phyloP scores from a whole-genome alignment of 2,329 filamentous ascomycete species.

The Domatiomyces catenatus region DNA sequence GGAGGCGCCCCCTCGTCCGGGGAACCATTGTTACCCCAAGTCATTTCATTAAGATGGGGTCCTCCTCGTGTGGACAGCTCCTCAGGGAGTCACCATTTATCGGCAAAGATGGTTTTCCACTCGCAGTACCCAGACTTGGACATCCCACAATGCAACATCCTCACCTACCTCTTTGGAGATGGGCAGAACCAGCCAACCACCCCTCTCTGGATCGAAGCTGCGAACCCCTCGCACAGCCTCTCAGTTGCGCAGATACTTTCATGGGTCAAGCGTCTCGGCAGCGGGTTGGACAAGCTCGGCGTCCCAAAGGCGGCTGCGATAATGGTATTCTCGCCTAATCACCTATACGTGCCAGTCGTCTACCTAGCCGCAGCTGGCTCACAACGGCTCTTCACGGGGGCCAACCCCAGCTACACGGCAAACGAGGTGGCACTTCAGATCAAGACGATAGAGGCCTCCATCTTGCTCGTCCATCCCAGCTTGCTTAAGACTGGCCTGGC shows the following conservation, averaged over 20 bases:
- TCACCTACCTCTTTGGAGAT: constrained; percentile 31
- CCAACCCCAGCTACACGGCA: constrained; percentile 38
- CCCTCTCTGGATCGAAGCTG: constrained; percentile 42
- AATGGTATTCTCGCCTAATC: constrained; percentile 54
- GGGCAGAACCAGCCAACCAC: constrained; percentile 18
- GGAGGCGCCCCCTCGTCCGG: too few relatives aligned
- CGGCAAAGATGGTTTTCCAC: constrained; percentile 10
- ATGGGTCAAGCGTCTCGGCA: constrained; percentile 53
- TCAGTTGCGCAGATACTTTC: constrained; percentile 45
- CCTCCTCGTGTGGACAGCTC: too few relatives aligned
- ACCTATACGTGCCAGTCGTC: constrained; percentile 46
- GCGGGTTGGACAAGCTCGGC: constrained; percentile 46
- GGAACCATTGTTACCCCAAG: too few relatives aligned
- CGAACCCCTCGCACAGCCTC: constrained; percentile 45
- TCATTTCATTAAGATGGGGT: too few relatives aligned
- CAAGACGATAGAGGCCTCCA: constrained; percentile 35
- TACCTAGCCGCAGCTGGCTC: constrained; percentile 28
- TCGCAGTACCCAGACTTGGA: constrained; percentile 16
- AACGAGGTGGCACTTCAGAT: constrained; percentile 39
- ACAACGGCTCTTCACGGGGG: constrained; percentile 40
- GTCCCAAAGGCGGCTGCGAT: constrained; percentile 50
- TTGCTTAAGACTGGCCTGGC: constrained; percentile 31
- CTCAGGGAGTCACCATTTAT: neutral
- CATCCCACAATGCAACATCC: constrained; percentile 30
- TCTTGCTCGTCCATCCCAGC: constrained; percentile 35